Conservation (phyloP, 108 stramenopile genomes). For the Heterococcus sp. region DNA sequence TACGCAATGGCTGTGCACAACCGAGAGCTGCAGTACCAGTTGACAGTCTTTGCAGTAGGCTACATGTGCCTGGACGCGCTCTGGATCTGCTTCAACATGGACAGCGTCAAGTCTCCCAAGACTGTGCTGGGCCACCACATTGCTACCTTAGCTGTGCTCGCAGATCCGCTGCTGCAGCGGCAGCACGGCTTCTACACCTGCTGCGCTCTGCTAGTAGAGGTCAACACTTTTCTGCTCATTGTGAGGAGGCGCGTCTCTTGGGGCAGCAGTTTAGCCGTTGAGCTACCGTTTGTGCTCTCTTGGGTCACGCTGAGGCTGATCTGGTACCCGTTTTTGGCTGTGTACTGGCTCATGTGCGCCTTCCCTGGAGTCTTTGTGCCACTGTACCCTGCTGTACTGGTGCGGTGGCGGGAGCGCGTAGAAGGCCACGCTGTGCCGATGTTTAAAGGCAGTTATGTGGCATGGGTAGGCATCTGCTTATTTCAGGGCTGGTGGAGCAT, state of each 20-base stretch:
- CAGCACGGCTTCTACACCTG: conserved; percentile 38
- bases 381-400: conserved; percentile 4
- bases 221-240: conserved; percentile 40
- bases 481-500: conserved; percentile 36
- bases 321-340: conserved; percentile 31
- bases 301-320: conserved; percentile 33
- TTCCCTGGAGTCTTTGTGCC: conserved; percentile 10
- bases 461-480: conserved; percentile 39
- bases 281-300: conserved; percentile 25
- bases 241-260: conserved; percentile 15
- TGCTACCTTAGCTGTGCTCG: conserved; percentile 18
- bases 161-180: conserved; percentile 17
- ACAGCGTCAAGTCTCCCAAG: conserved; percentile 29
- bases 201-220: conserved; percentile 38
- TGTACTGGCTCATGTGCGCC: conserved; percentile 14
- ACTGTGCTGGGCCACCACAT: conserved; percentile 40
- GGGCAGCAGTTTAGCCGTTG: conserved; percentile 6
- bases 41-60: conserved; percentile 13
- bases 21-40: conserved; percentile 19
- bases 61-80: conserved; percentile 26
- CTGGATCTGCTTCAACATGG: conserved; percentile 22
- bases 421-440: conserved; percentile 6
- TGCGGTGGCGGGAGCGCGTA: conserved; percentile 1
- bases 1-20: conserved; percentile 8
- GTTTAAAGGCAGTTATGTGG: conserved; percentile 6